Conservation (phyloP, 768 basidiomycete species). For the Mycena chlorophos region DNA sequence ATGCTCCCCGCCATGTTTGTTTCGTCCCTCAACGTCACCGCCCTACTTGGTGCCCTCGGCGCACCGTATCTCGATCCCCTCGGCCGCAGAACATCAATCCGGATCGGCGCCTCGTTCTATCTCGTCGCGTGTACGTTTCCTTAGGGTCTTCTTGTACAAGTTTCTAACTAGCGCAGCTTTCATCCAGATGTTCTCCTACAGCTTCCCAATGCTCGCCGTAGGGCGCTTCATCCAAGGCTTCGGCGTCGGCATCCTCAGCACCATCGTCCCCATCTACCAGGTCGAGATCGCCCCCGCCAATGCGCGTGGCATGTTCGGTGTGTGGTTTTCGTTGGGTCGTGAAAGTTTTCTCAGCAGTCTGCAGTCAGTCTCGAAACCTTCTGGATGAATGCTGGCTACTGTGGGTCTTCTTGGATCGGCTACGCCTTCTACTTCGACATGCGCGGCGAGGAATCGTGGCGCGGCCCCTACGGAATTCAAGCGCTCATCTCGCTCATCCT, state of each 20-base stretch:
- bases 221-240: conserved; percentile 48
- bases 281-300: conserved; percentile 48
- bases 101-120: conserved; percentile 50
- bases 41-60: conserved; percentile 44
- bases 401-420: conserved; percentile 47
- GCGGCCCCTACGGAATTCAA: conserved; percentile 57
- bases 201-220: conserved; percentile 38
- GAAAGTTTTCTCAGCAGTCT: not conserved
- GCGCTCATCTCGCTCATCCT: conserved; percentile 50
- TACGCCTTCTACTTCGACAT: conserved; percentile 49
- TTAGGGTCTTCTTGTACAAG: too few species aligned
- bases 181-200: conserved; percentile 51
- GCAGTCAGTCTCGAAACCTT: conserved; percentile 50
- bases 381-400: conserved; percentile 50
- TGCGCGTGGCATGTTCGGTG: conserved; percentile 49
- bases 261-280: conserved; percentile 52
- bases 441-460: conserved; percentile 54
- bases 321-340: not conserved
- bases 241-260: conserved; percentile 49
- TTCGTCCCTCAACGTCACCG: conserved; percentile 52
- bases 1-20: conserved; percentile 51
- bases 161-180: too few species aligned
- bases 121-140: conserved; percentile 35
- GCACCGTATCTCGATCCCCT: conserved; percentile 51
- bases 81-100: conserved; percentile 51